A percentile compares a stretch with the other conserved stretches of the same genome.
These are phyloP conservation scores for Ascoidea tarda DNA, from an alignment of 805 yeast species.

Conservation along the genomic window DNA sequence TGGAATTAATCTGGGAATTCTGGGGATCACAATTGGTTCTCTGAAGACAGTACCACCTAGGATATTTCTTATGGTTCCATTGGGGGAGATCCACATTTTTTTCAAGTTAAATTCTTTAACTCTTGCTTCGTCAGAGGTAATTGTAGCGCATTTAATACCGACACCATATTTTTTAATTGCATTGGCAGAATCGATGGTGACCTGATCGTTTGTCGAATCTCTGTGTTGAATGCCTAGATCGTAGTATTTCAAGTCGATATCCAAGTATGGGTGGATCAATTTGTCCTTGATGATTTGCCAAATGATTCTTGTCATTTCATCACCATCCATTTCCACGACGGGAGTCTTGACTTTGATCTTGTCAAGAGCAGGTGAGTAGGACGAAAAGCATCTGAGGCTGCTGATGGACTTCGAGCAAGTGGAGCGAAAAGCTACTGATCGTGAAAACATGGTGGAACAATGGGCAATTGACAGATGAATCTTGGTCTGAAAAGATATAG, in stretches of 20 bases:
- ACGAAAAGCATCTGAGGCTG: too few species aligned
- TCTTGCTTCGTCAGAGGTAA: constrained; percentile 96
- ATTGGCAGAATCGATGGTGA: constrained; percentile 78
- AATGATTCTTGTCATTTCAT: constrained; percentile 93
- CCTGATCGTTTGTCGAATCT: constrained; percentile 78
- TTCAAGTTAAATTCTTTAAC: constrained; percentile 82
- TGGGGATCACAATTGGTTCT: constrained; percentile 86
- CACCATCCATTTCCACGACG: constrained; percentile 95
- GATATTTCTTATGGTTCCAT: constrained; percentile 92
- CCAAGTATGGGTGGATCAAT: constrained; percentile 72
- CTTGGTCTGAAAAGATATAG: too few species aligned
- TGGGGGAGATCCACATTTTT: constrained; percentile 96
- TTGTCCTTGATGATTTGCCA: constrained; percentile 85
- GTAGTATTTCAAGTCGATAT: constrained; percentile 81
- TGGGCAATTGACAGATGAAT: too few species aligned
- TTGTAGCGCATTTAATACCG: constrained; percentile 95
- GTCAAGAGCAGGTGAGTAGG: neutral
- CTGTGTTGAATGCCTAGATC: constrained; percentile 81
- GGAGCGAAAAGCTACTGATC: too few species aligned
- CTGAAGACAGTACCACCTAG: constrained; percentile 95
- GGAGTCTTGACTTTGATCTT: constrained; percentile 79
- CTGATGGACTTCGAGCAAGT: too few species aligned
- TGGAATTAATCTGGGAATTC: constrained; percentile 78
- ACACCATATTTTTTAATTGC: constrained; percentile 85
- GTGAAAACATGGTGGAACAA: too few species aligned